Evolutionary conservation across 2,329 filamentous ascomycete genomes (phyloP), one percentile per base, ranked within the genome.

Genomic region (Colletotrichum lindemuthianum): DNA sequence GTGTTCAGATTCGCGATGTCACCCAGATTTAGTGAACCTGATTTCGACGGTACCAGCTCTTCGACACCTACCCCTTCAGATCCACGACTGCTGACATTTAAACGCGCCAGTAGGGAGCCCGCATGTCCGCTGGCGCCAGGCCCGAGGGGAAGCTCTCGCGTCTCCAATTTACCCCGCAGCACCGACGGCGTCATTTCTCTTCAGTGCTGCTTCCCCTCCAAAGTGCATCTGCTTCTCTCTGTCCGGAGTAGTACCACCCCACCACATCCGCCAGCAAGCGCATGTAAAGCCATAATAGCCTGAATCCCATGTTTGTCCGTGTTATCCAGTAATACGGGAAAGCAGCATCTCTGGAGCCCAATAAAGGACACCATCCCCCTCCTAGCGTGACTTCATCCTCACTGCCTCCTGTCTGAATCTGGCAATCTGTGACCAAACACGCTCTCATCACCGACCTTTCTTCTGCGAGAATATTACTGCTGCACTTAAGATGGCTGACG

Each of bases 401-500:
- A 43, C 37, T 32, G 47, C 55, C 13, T 58, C 4, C 13, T 49
- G n/a, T 15, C 6, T 9, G 45, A 33, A 41, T 45, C 41, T 32
- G 33, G 34, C 53, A 45, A 32, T 16, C 37, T 24, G 44, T 41
- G 45, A 51, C n/a, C 10, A 40, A 15, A 15, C 47, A 24, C 24
- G 43, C n/a, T 37, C 6, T 12, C 10, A 44, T 41, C 10, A 33
- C 37, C 13, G 37, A 40, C 37, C 9, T 13, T 5, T 13, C 13
- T 40, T 24, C 24, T 24, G 24, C 24, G 24, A 24, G 24, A 24
- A 24, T 24, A 24, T 24, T 24, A 24, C 24, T 24, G 24, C 24
- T 5, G 24, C 24, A 24, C 24, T 24, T 5, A 24, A 24, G 24
- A 84, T 83, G 80, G 69, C 80, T 44, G 75, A 84, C 74, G 78